Evolutionary conservation across 805 yeast species (phyloP), one percentile per base, ranked within the genome.

Genomic region (Phaffomyces antillensis): DNA sequence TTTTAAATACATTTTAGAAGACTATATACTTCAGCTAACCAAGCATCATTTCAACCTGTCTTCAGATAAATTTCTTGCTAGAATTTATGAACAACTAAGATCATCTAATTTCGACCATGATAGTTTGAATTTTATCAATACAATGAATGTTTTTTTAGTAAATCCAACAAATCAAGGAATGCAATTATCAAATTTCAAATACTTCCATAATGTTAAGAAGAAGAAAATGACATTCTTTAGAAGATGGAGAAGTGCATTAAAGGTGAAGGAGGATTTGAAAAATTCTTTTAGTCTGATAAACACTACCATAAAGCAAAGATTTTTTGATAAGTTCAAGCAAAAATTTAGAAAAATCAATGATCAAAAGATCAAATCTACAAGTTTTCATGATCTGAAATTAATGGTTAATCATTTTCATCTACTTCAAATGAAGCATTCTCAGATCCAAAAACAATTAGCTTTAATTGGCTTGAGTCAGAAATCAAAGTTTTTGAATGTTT

Each of bases 111-210:
- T 44, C 16, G 12, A 11, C 5, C 13, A 39, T n/a, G 40, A 36
- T 23, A 12, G 47, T 3, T 12, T 10, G 11, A 53, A 52, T 23
- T 43, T 57, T 18, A 30, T 41, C 1, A 40, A 43, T 17, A 49
- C 58, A 15, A 52, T 57, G 31, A 52, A 54, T 18, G 39, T 52
- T 3, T 59, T 59, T 33, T 16, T 59, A 1, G 33, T 46, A 3
- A 24, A 47, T 1, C 63, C 61, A 8, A 35, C 48, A 11, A 56
- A 56, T 36, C 52, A 53, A 13, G 60, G 58, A 3, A 58, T 59
- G 59, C 52, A 47, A 24, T 41, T 59, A n/a, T 44, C 61, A 9
- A 48, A 55, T 36, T 47, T 49, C 15, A 36, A 43, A 12, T 46
- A 53, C 32, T 53, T 50, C 35, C 44, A 42, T 18, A 55, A 53